Evolutionary conservation across 257 asterid species (phyloP).

Genomic region (Nicotiana knightiana): DNA sequence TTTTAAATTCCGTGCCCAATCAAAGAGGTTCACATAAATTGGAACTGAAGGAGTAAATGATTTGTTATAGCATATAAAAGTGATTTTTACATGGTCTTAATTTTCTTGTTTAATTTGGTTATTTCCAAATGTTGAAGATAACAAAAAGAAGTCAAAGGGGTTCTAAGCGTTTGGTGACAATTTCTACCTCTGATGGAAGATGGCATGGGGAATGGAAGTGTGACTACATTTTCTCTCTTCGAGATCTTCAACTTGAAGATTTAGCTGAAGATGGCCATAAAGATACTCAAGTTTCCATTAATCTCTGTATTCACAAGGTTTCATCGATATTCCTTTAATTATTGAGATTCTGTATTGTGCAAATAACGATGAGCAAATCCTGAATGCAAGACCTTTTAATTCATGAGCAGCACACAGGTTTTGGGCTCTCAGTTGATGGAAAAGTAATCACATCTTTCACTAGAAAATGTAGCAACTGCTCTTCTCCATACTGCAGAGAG

Average conservation of each 20-base stretch:
- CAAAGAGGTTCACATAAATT: too few relatives aligned
- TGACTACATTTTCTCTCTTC: conserved; percentile 45
- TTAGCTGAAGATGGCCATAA: conserved; percentile 29
- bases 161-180: conserved; percentile 37
- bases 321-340: not conserved
- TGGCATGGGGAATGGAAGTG: conserved; percentile 66
- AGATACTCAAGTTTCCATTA: conserved; percentile 38
- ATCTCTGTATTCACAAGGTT: conserved; percentile 62
- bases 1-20: too few relatives aligned
- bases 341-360: too few relatives aligned
- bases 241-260: conserved; percentile 55
- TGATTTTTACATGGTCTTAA: too few relatives aligned
- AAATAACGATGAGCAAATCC: not conserved
- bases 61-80: too few relatives aligned
- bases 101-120: not conserved
- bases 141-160: conserved; percentile 28
- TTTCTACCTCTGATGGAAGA: conserved; percentile 68
- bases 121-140: conserved; percentile 18
- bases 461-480: conserved; percentile 66
- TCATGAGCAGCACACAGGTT: conserved; percentile 59
- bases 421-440: conserved; percentile 85
- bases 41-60: too few relatives aligned
- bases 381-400: not conserved
- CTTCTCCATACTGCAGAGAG: conserved; percentile 60
- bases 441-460: conserved; percentile 54